Evolutionary conservation across 768 basidiomycete genomes (phyloP), one percentile per base, ranked within the genome.

Genomic region (Dacryopinax spathularia): DNA sequence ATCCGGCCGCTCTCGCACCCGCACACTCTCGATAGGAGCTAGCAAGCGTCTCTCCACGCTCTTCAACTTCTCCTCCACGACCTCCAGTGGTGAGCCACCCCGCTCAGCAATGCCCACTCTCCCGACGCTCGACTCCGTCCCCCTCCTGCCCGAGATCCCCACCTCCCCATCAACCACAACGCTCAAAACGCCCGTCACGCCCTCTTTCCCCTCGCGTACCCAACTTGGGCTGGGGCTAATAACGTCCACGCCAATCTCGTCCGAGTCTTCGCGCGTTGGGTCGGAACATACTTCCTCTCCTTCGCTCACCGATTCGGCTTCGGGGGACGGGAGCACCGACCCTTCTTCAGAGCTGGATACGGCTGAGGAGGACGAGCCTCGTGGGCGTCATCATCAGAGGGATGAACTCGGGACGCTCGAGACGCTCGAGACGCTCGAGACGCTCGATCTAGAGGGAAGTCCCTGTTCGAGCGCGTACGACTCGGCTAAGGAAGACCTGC

Each of bases 131-230:
- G 25, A 22, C 10, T 27, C 13, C 25, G 25, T 56, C 13, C 48
- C 13, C 9, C 4, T 18, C 6, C 25, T 56, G 5, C 48, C 48
- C 6, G 25, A 56, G 9, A 10, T 56, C 13, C 20, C 48, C 48
- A 13, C 29, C 48, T 56, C 48, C 48, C 5, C 25, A 15, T 56
- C 48, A 29, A 29, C 6, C 5, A 5, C 3, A 15, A 56, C 48
- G 48, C 48, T 56, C 48, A 56, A 56, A 56, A 56, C 48, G 6
- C 48, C 48, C 48, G 48, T 56, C 25, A 56, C 48, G 48, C 48
- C 48, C 29, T 56, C 22, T 29, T 56, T 56, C 48, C 7, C 10
- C 43, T 44, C 43, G 13, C 29, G 25, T 5, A 15, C 22, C 29
- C 48, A 13, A 7, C 15, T 29, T 29, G 10, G 29, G 5, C 10